These are phyloP conservation scores for Fallopia convolvulus DNA, from an alignment of 148 eudicot genomes.

Conservation along the genomic window DNA sequence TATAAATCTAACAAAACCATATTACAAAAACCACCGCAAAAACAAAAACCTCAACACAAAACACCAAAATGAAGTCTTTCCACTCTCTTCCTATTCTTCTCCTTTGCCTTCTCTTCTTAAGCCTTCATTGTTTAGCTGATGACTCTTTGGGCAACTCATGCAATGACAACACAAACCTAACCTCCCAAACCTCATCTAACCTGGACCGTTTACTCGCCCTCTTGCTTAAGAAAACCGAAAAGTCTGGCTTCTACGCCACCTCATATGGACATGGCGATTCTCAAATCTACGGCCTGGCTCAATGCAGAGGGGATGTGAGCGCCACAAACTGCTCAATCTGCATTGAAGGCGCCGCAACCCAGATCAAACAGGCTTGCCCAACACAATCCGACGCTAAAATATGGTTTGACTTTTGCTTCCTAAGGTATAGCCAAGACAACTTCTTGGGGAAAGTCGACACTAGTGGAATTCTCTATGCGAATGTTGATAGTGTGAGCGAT, in stretches of 20 bases:
- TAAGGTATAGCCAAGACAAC: slow-evolving; percentile 44
- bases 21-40: background rate
- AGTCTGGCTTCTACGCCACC: slow-evolving; percentile 30
- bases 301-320: slow-evolving; percentile 74
- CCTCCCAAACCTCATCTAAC: slow-evolving; percentile 29
- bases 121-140: slow-evolving; percentile 18
- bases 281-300: slow-evolving; percentile 61
- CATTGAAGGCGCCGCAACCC: slow-evolving; percentile 46
- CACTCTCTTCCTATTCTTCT: background rate
- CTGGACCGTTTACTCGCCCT: slow-evolving; percentile 36
- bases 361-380: slow-evolving; percentile 37
- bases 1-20: background rate
- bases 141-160: slow-evolving; percentile 43
- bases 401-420: slow-evolving; percentile 72
- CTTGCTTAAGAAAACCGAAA: slow-evolving; percentile 29
- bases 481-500: slow-evolving; percentile 40
- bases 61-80: background rate
- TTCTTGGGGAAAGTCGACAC: slow-evolving; percentile 64
- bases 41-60: background rate
- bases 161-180: slow-evolving; percentile 24
- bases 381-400: slow-evolving; percentile 50
- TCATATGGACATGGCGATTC: slow-evolving; percentile 33
- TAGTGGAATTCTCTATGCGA: slow-evolving; percentile 30
- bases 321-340: slow-evolving; percentile 50
- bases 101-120: background rate